Evolutionary conservation across 495 filamentous ascomycete species (phyloP).

Genomic region (Daldinia bambusicola): DNA sequence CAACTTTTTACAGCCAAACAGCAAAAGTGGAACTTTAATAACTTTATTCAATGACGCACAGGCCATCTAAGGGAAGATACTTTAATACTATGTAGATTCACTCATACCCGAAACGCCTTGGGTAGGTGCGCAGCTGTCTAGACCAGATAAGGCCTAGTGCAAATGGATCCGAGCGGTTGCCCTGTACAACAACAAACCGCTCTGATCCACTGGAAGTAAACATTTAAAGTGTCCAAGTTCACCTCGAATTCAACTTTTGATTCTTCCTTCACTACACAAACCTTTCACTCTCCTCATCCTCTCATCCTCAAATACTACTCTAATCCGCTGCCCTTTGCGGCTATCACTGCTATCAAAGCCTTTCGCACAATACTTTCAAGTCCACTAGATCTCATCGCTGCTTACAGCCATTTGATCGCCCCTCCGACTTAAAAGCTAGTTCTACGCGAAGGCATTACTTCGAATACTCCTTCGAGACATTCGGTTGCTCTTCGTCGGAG

Average conservation of each 20-base stretch:
- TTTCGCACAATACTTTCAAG: slow-evolving; percentile 47
- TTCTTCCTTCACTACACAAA: slow-evolving; percentile 45
- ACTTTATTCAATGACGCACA: slow-evolving; percentile 8
- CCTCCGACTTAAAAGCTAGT: slow-evolving; percentile 54
- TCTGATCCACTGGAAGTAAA: slow-evolving; percentile 43
- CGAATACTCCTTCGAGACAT: slow-evolving; percentile 58
- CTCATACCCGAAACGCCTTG: background rate
- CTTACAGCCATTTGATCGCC: slow-evolving; percentile 57
- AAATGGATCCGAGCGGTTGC: slow-evolving; percentile 31
- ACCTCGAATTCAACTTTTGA: slow-evolving; percentile 28
- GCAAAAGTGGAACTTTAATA: background rate
- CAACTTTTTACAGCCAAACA: background rate
- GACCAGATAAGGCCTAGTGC: slow-evolving; percentile 7
- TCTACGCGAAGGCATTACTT: slow-evolving; percentile 53
- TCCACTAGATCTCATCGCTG: slow-evolving; percentile 57
- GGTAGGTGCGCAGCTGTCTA: slow-evolving; percentile 20
- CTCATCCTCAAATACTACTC: slow-evolving; percentile 33
- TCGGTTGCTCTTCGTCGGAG: slow-evolving; percentile 60
- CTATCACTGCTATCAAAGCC: slow-evolving; percentile 33
- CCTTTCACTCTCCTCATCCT: slow-evolving; percentile 12
- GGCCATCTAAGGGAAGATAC: slow-evolving; percentile 12
- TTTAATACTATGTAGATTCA: background rate
- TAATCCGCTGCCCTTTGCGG: slow-evolving; percentile 31
- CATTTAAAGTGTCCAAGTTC: slow-evolving; percentile 35
- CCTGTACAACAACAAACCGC: slow-evolving; percentile 33